These are phyloP conservation scores for Tulasnella sp. DNA, from an alignment of 768 basidiomycete species.

Conservation along the genomic window DNA sequence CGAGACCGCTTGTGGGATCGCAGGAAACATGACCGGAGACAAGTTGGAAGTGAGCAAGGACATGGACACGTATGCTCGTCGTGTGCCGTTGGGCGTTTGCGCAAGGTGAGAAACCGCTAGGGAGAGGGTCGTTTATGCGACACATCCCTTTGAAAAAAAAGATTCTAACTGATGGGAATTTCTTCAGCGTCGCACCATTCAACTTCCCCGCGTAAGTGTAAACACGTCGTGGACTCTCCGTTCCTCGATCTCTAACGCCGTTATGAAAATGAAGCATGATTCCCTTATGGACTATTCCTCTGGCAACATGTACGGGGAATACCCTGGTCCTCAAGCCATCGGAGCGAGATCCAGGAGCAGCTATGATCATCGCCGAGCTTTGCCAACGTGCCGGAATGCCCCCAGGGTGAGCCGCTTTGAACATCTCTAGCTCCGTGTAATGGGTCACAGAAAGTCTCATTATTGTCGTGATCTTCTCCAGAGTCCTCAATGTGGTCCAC, in stretches of 20 bases:
- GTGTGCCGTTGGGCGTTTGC: slow-evolving; percentile 36
- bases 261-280: slow-evolving; percentile 51
- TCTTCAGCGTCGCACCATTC: slow-evolving; percentile 54
- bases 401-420: slow-evolving; percentile 9
- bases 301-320: slow-evolving; percentile 85
- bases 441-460: too few relatives aligned
- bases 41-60: slow-evolving; percentile 67
- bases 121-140: background rate
- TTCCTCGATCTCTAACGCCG: background rate
- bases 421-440: too few relatives aligned
- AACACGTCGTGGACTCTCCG: background rate
- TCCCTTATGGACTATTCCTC: slow-evolving; percentile 84
- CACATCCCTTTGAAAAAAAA: too few relatives aligned
- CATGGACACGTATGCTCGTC: slow-evolving; percentile 43
- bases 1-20: slow-evolving; percentile 69
- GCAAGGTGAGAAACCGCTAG: slow-evolving; percentile 27
- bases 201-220: slow-evolving; percentile 77
- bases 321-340: slow-evolving; percentile 92
- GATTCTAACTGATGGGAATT: too few relatives aligned
- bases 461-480: slow-evolving; percentile 20
- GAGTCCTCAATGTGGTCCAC: slow-evolving; percentile 88
- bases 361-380: slow-evolving; percentile 95
- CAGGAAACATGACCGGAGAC: slow-evolving; percentile 78
- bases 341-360: slow-evolving; percentile 93
- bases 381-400: slow-evolving; percentile 63